phyloP scores from a whole-genome alignment of 202 grass and related monocot genomes.

The Schoenoplectus tabernaemontani region DNA sequence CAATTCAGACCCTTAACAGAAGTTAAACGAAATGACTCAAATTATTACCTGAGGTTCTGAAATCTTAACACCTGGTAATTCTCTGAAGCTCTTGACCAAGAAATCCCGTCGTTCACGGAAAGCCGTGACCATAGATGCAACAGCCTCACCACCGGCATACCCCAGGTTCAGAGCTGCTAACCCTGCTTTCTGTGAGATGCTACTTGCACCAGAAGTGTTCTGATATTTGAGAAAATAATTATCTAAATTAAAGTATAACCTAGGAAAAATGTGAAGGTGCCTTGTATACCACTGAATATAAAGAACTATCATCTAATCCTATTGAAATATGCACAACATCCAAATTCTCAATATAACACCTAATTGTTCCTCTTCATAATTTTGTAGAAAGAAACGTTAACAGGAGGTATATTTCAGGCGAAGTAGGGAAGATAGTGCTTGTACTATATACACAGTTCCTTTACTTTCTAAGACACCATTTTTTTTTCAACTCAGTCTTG shows the following conservation, averaged over 20 bases:
- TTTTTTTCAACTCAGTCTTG: not conserved
- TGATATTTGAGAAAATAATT: slow-evolving; percentile 29
- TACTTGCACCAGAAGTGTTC: slow-evolving; percentile 86
- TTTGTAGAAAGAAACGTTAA: not conserved
- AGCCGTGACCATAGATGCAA: slow-evolving; percentile 85
- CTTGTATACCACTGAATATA: no score
- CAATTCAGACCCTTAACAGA: not conserved
- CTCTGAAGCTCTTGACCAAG: slow-evolving; percentile 63
- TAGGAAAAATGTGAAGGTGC: not conserved
- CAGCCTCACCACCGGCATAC: slow-evolving; percentile 77
- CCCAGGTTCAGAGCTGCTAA: slow-evolving; percentile 82
- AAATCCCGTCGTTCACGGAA: slow-evolving; percentile 82
- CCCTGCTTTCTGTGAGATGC: slow-evolving; percentile 92
- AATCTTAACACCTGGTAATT: slow-evolving; percentile 70
- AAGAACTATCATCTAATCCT: no score
- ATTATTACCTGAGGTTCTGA: slow-evolving; percentile 64
- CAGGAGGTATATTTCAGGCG: not conserved
- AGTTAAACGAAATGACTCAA: not conserved
- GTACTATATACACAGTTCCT: not conserved
- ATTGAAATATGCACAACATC: not conserved
- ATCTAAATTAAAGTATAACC: not conserved
- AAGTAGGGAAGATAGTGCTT: not conserved
- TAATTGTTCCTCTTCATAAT: not conserved
- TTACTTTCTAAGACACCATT: not conserved
- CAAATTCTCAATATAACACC: not conserved